Conservation (phyloP, 129 eudicot species). For the Arctium minus region DNA sequence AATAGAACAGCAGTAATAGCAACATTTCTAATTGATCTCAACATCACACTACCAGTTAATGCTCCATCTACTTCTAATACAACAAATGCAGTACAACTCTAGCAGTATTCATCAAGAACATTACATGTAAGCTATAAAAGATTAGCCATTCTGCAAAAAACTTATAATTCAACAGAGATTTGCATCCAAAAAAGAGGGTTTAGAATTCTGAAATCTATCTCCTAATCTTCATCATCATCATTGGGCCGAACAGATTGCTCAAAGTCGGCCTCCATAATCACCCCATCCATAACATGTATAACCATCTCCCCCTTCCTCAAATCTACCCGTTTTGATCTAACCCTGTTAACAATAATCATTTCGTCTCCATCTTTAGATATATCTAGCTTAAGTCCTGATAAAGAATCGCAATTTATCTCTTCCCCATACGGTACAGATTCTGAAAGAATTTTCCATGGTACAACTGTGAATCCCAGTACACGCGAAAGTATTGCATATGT, state of each 20-base stretch:
- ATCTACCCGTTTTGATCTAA: constrained; percentile 50
- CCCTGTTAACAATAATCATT: constrained; percentile 54
- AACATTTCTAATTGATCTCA: not conserved
- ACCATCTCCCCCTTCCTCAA: constrained; percentile 49
- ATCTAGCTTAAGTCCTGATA: constrained; percentile 48
- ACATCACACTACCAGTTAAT: not conserved
- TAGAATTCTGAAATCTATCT: not conserved
- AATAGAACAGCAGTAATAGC: not conserved
- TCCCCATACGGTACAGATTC: constrained; percentile 32
- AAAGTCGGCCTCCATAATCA: constrained; percentile 83
- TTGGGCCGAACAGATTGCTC: constrained; percentile 56
- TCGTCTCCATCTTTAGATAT: constrained; percentile 51
- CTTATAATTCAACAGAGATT: not conserved
- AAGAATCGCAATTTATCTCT: constrained; percentile 55
- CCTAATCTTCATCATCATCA: constrained; percentile 30
- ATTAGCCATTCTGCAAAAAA: not conserved
- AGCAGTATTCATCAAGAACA: not conserved
- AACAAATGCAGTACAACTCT: not conserved
- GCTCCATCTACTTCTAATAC: not conserved
- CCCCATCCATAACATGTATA: constrained; percentile 77
- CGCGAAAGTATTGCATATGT: constrained; percentile 65
- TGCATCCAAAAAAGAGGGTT: not conserved
- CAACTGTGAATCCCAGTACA: constrained; percentile 64
- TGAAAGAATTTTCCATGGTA: constrained; percentile 57
- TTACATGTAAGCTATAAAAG: constrained; percentile 1